These are phyloP conservation scores for Fusarium sp. DNA, from an alignment of 2,329 filamentous ascomycete genomes.

Conservation along the genomic window DNA sequence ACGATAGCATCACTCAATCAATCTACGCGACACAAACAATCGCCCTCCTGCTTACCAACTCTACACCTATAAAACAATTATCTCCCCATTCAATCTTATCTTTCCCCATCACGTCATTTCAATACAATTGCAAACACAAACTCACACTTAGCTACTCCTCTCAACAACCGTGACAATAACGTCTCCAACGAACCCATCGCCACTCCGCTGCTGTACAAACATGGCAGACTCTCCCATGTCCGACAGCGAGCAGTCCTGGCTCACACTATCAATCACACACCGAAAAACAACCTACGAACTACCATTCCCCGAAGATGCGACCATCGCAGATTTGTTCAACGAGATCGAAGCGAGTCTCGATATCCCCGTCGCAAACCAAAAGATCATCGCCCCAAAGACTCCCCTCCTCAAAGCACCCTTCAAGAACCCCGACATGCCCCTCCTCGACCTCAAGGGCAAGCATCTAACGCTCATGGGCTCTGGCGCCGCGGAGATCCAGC, in stretches of 20 bases:
- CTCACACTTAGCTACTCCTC: not conserved
- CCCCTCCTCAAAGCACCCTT: constrained; percentile 72
- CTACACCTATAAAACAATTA: not conserved
- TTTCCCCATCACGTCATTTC: not conserved
- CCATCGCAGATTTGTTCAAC: constrained; percentile 65
- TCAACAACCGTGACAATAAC: constrained; percentile 5
- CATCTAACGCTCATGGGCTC: constrained; percentile 73
- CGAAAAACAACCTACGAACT: constrained; percentile 56
- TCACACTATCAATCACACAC: constrained; percentile 57
- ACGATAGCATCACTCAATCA: constrained; percentile 16
- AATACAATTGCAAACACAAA: not conserved
- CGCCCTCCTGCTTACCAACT: not conserved
- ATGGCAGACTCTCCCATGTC: constrained; percentile 32
- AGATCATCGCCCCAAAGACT: constrained; percentile 71
- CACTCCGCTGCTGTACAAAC: constrained; percentile 20
- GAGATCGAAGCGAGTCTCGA: constrained; percentile 63
- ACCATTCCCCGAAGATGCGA: constrained; percentile 55
- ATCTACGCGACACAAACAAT: not conserved
- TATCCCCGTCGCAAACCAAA: constrained; percentile 71
- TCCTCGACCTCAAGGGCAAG: constrained; percentile 60
- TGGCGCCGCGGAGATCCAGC: constrained; percentile 65
- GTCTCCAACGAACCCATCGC: constrained; percentile 11
- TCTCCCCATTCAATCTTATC: not conserved
- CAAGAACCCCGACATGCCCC: constrained; percentile 61
- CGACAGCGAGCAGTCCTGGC: constrained; percentile 37